Percentiles rank a stretch among this genome's conserved stretches.
Evolutionary conservation across 805 yeast genomes (phyloP).

Genomic region (Yamadazyma nakazawae): DNA sequence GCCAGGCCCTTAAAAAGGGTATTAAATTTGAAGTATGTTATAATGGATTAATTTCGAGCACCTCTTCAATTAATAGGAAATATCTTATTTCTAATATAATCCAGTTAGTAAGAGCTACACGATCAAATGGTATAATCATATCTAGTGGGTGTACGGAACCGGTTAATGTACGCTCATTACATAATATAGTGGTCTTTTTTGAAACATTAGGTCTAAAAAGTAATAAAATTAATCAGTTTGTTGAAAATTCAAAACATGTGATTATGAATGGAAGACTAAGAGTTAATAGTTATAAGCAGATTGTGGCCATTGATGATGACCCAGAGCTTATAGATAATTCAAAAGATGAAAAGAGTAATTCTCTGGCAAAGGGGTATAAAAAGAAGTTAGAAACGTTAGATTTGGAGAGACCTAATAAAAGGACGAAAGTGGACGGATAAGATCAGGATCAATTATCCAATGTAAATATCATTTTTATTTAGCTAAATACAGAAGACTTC

Average conservation of each 20-base stretch:
- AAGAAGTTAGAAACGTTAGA: not conserved
- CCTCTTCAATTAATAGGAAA: constrained; percentile 39
- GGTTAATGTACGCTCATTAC: constrained; percentile 58
- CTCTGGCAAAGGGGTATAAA: constrained; percentile 13
- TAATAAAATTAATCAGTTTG: constrained; percentile 55
- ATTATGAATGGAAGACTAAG: constrained; percentile 74
- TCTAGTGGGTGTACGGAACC: constrained; percentile 69
- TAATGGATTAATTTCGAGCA: constrained; percentile 45
- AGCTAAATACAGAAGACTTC: constrained; percentile 28
- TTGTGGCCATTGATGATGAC: constrained; percentile 48
- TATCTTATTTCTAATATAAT: constrained; percentile 69
- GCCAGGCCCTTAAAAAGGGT: constrained; percentile 82
- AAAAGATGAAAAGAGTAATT: constrained; percentile 21
- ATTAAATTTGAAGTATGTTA: constrained; percentile 78
- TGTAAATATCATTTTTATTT: not conserved
- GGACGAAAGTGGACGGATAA: not conserved
- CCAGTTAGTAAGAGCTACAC: constrained; percentile 73
- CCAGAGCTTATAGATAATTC: constrained; percentile 13
- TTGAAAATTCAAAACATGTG: constrained; percentile 60
- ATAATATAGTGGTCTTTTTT: constrained; percentile 66
- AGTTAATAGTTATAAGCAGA: constrained; percentile 73
- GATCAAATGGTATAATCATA: constrained; percentile 75
- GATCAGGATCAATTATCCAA: not conserved
- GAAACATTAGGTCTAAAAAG: constrained; percentile 68
- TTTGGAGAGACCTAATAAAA: not conserved